phyloP scores from a whole-genome alignment of 352 stramenopile genomes.

The Thalassiosira exigua region DNA sequence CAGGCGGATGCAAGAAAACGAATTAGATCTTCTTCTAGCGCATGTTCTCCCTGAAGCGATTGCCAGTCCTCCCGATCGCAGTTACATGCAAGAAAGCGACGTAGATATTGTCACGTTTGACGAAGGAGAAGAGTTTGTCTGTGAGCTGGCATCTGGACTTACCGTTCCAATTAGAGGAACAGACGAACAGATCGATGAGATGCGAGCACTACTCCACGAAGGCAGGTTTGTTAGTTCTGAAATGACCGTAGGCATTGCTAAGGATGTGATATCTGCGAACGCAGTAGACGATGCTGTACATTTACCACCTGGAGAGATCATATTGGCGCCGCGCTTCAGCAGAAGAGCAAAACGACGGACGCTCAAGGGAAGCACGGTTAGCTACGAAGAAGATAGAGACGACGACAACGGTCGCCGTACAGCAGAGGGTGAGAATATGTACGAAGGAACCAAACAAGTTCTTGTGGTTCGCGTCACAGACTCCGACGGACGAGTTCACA shows the following conservation, averaged over 20 bases:
- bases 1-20: too few species aligned
- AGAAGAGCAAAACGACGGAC: not conserved
- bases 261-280: constrained; percentile 10
- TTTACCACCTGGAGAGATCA: constrained; percentile 31
- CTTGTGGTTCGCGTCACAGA: constrained; percentile 49
- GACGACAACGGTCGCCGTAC: not conserved
- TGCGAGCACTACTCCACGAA: constrained; percentile 28
- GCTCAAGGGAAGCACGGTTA: not conserved
- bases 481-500: not conserved
- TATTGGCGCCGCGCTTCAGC: constrained; percentile 1
- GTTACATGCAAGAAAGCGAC: constrained; percentile 19
- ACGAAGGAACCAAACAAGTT: constrained; percentile 28
- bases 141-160: constrained; percentile 23
- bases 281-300: constrained; percentile 12
- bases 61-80: constrained; percentile 18
- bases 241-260: constrained; percentile 29
- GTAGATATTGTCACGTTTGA: constrained; percentile 14
- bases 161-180: constrained; percentile 32
- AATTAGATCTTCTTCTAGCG: too few species aligned
- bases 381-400: not conserved
- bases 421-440: not conserved
- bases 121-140: constrained; percentile 42
- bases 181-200: constrained; percentile 7
- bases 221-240: constrained; percentile 37
- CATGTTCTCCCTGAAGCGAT: too few species aligned